These are phyloP conservation scores for Straminergon stramineum DNA, from an alignment of 225 moss, liverwort and hornwort genomes.

Conservation along the genomic window DNA sequence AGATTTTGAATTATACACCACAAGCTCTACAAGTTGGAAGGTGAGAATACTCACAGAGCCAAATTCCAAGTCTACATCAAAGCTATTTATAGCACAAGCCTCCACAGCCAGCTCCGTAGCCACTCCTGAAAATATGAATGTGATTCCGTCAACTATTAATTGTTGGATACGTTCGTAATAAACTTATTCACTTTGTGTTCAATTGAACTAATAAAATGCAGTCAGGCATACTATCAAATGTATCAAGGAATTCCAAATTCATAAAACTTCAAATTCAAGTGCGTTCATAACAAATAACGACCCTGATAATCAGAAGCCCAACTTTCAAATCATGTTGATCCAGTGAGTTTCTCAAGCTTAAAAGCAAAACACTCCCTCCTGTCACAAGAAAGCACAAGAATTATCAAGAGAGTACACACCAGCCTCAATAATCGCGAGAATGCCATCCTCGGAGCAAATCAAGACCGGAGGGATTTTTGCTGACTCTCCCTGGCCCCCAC, in stretches of 20 bases:
- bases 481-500: constrained; percentile 58
- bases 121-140: constrained; percentile 14
- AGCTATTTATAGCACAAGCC: constrained; percentile 49
- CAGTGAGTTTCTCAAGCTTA: neutral
- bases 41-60: constrained; percentile 32
- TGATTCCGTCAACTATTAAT: neutral
- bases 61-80: constrained; percentile 56
- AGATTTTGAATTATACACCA: neutral
- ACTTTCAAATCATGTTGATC: neutral
- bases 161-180: neutral
- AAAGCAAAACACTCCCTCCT: neutral
- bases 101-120: constrained; percentile 47
- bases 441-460: constrained; percentile 93
- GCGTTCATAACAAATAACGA: neutral
- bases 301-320: neutral
- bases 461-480: constrained; percentile 80
- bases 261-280: neutral
- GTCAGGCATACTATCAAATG: neutral
- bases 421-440: constrained; percentile 72
- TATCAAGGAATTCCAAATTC: neutral
- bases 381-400: neutral
- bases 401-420: constrained; percentile 34
- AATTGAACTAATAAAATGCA: neutral
- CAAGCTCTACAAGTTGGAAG: neutral
- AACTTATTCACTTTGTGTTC: neutral